These are phyloP conservation scores for Acanthamoeba culbertsoni DNA, from an alignment of 208 protist species.

Conservation along the genomic window DNA sequence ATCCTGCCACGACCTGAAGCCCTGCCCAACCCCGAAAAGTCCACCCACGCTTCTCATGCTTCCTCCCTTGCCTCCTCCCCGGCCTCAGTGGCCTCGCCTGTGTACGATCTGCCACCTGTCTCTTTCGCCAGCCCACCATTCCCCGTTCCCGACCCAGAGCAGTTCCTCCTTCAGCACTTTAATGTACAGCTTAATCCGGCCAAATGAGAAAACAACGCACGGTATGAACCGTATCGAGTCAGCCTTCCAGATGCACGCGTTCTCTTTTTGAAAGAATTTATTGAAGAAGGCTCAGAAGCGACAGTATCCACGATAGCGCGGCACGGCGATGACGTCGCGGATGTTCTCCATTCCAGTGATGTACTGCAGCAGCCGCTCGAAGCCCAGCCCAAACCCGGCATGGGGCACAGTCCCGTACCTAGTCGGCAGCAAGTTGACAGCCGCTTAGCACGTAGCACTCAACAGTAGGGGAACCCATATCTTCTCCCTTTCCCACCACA, in stretches of 20 bases:
- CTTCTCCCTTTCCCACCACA: no score
- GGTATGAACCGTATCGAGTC: constrained; percentile 57
- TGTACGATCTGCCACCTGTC: not conserved
- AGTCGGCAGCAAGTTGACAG: not conserved
- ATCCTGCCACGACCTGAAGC: not conserved
- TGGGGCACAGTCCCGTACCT: constrained; percentile 76
- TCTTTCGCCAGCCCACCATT: not conserved
- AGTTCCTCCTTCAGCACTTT: constrained; percentile 23
- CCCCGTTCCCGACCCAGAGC: not conserved
- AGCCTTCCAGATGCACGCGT: no score
- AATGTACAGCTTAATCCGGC: not conserved
- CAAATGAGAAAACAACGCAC: not conserved
- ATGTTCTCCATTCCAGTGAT: constrained; percentile 77
- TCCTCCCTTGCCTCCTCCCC: not conserved
- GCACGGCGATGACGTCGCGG: constrained; percentile 76
- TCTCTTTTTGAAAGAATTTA: no score
- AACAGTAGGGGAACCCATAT: no score
- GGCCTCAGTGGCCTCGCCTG: not conserved
- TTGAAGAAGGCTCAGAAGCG: constrained; percentile 39
- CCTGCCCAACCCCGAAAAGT: not conserved
- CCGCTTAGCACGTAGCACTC: not conserved
- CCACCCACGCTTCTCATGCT: not conserved
- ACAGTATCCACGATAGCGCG: constrained; percentile 62
- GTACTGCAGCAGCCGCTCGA: constrained; percentile 76
- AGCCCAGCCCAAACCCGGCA: constrained; percentile 83